These are phyloP conservation scores for Colletotrichum viniferum DNA, from an alignment of 2,329 filamentous ascomycete species.

Conservation along the genomic window DNA sequence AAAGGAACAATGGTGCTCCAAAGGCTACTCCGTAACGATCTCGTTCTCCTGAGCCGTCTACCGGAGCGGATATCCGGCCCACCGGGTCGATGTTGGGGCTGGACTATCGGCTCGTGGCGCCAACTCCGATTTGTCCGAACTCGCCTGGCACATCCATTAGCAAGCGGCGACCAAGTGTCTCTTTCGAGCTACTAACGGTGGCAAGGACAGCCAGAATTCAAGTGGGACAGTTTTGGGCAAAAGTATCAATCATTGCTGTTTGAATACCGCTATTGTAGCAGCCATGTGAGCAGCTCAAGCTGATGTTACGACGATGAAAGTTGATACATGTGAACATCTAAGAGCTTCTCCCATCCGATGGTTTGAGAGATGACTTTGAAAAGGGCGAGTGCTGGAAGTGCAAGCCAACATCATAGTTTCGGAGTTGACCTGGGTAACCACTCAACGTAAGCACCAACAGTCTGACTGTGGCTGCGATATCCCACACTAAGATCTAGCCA, in stretches of 20 bases:
- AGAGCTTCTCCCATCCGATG: background rate
- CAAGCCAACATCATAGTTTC: background rate
- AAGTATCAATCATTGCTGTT: background rate
- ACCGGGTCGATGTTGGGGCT: background rate
- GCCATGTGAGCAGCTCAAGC: background rate
- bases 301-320: background rate
- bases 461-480: background rate
- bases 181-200: background rate
- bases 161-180: background rate
- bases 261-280: background rate
- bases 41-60: background rate
- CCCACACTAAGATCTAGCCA: background rate
- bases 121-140: background rate
- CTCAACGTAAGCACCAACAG: background rate
- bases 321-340: background rate
- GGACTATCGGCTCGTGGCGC: background rate
- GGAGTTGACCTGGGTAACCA: background rate
- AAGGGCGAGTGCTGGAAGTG: background rate
- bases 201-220: background rate
- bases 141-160: background rate
- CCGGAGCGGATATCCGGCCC: background rate
- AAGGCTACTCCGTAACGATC: background rate
- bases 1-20: background rate
- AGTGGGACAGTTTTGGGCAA: background rate
- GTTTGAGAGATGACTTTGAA: background rate